Evolutionary conservation across 2,329 filamentous ascomycete species (phyloP), one percentile per base, ranked within the genome.

Genomic region (Penicillium olsonii): DNA sequence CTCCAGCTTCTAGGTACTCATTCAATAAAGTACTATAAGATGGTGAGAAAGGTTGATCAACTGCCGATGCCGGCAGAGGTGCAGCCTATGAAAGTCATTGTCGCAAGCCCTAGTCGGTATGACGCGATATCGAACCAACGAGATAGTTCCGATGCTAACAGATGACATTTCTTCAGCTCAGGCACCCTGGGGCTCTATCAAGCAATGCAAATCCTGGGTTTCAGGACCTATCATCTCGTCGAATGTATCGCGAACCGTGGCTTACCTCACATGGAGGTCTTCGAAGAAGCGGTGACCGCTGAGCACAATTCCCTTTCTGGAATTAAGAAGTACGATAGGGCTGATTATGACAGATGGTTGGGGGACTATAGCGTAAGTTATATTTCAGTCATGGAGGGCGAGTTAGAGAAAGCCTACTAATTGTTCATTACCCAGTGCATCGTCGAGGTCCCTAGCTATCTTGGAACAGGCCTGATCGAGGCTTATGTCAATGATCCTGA

Each of bases 41-140:
- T 64, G 60, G 55, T 59, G 11, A 60, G 61, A 14, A n/a, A 43
- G 34, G 53, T 63, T 15, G 60, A 64, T 29, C 48, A 39, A 22
- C 20, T 56, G 33, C 52, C 55, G n/a, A 20, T 42, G 44, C 55
- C 57, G 48, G 46, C 41, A 6, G 55, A 48, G 5, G 50, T 37
- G 17, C 51, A 51, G 17, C 50, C 57, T n/a, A 55, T 62, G 50
- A 56, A 57, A 48, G 53, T 64, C 4, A 46, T 63, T 20, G 47
- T 63, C 35, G 54, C 59, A 14, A 62, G 61, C 22, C 52, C 53
- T 9, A 62, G 62, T 43, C 52, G 62, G 60, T 61, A 51, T 33
- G 53, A 24, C 8, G 15, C 22, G 17, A 27, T 19, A 34, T 24
- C 15, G 1, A 4, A 3, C 24, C 2, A 11, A 14, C 5, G 12